Percentiles rank a stretch among this genome's conserved stretches.
These are phyloP conservation scores for Symmetrospora coprosmae DNA, from an alignment of 768 basidiomycete genomes.

Conservation along the genomic window DNA sequence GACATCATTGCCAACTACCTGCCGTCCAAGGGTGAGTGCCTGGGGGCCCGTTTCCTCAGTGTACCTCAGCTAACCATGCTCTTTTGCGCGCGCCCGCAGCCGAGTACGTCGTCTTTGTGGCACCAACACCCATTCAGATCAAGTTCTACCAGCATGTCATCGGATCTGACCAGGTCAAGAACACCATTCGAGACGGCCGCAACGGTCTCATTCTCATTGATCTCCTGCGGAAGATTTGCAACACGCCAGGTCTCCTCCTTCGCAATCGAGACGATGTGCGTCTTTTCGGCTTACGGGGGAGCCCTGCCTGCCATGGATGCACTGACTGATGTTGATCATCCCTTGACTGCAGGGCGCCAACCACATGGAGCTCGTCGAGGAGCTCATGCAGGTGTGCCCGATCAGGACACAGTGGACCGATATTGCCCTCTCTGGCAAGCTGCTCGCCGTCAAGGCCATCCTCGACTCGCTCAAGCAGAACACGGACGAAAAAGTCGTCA, in stretches of 20 bases:
- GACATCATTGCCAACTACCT: conserved; percentile 65
- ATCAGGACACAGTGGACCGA: conserved; percentile 39
- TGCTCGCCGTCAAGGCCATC: conserved; percentile 52
- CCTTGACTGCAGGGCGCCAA: background rate
- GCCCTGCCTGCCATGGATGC: too few relatives aligned
- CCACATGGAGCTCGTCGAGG: conserved; percentile 21
- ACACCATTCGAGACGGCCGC: conserved; percentile 57
- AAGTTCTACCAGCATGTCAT: conserved; percentile 65
- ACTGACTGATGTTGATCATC: background rate
- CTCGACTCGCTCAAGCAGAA: conserved; percentile 49
- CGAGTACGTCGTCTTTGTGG: conserved; percentile 96
- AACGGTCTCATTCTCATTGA: conserved; percentile 60
- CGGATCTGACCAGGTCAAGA: conserved; percentile 53
- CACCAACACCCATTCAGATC: conserved; percentile 69
- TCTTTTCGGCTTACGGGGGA: background rate
- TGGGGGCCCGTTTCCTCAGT: background rate
- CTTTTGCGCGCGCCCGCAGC: conserved; percentile 42
- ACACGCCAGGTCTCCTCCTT: conserved; percentile 64
- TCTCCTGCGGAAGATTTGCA: conserved; percentile 75
- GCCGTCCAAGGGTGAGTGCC: conserved; percentile 68
- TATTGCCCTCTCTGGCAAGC: conserved; percentile 65
- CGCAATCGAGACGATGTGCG: conserved; percentile 22
- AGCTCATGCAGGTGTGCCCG: conserved; percentile 34
- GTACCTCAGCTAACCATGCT: background rate
- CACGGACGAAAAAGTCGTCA: conserved; percentile 83